Conservation (phyloP, 1,139 yeast genomes). For the Debaryomyces udenii region DNA sequence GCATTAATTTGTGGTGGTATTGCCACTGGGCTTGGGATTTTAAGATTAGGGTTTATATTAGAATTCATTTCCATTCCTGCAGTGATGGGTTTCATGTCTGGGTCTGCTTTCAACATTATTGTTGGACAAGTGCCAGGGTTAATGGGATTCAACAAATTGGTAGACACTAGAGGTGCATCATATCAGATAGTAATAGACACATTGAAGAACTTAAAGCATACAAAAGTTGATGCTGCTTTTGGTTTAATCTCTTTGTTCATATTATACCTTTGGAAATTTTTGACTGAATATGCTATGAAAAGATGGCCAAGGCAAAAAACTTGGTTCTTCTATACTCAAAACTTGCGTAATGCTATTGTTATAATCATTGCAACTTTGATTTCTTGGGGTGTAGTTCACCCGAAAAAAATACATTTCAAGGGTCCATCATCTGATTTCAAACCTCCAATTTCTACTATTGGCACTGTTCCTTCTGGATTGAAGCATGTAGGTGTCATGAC, state of each 20-base stretch:
- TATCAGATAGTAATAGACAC: conserved; percentile 72
- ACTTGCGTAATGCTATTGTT: conserved; percentile 79
- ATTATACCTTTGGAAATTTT: conserved; percentile 66
- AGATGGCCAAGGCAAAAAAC: conserved; percentile 63
- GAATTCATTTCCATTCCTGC: conserved; percentile 92
- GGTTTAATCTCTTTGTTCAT: conserved; percentile 76
- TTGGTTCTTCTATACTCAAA: conserved; percentile 69
- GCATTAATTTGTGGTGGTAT: conserved; percentile 85
- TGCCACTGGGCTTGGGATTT: conserved; percentile 77
- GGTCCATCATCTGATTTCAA: conserved; percentile 36
- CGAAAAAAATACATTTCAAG: conserved; percentile 55
- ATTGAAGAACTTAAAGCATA: conserved; percentile 67
- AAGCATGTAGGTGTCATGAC: conserved; percentile 73
- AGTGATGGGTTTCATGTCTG: conserved; percentile 93
- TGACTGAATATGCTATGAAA: conserved; percentile 59
- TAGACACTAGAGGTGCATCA: conserved; percentile 74
- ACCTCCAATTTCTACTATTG: conserved; percentile 65
- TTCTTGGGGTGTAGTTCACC: conserved; percentile 74
- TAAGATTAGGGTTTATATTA: conserved; percentile 83
- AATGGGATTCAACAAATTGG: conserved; percentile 69
- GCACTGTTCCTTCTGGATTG: conserved; percentile 81
- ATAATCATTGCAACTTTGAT: conserved; percentile 75
- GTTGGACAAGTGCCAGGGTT: conserved; percentile 86
- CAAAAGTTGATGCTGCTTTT: conserved; percentile 83
- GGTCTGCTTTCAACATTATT: conserved; percentile 83